Percentiles rank a stretch among this genome's conserved stretches.
Conservation (phyloP, 2,329 filamentous ascomycete genomes). For the Sporothrix globosa region DNA sequence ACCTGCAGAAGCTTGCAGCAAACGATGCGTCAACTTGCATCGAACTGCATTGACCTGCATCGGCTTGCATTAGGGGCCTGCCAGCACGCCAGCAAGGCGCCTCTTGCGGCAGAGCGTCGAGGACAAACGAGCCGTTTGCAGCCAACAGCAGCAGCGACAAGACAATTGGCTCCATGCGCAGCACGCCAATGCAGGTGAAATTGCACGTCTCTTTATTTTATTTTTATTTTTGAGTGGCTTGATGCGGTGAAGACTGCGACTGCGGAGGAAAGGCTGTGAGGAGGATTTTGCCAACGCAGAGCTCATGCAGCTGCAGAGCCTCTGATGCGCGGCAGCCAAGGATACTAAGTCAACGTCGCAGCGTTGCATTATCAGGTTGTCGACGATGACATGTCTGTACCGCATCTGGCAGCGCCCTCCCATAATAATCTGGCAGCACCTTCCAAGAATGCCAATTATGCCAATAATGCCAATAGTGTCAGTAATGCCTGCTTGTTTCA, state of each 20-base stretch:
- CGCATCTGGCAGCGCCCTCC: too few species aligned
- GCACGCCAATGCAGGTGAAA: constrained; percentile 27
- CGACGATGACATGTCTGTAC: too few species aligned
- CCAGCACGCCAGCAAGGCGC: too few species aligned
- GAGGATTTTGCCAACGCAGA: background rate
- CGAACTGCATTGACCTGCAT: background rate
- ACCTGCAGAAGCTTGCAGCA: constrained; percentile 11
- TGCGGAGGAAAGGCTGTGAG: background rate
- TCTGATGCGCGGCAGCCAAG: too few species aligned
- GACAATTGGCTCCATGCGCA: constrained; percentile 11
- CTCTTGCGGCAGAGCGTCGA: too few species aligned
- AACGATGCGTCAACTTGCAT: background rate
- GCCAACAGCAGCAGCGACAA: too few species aligned
- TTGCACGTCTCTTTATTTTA: background rate
- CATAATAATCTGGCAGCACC: too few species aligned
- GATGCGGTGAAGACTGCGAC: constrained; percentile 23
- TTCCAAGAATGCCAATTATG: too few species aligned
- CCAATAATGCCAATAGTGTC: too few species aligned
- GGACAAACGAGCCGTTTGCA: background rate
- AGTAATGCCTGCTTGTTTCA: too few species aligned
- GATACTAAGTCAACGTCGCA: too few species aligned
- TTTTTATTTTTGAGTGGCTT: background rate
- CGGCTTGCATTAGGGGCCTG: background rate
- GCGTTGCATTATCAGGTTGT: too few species aligned
- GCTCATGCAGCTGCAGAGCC: background rate